Base-by-base conservation (phyloP, 495 filamentous ascomycete species). In the Chaetomium cochliodes region DNA sequence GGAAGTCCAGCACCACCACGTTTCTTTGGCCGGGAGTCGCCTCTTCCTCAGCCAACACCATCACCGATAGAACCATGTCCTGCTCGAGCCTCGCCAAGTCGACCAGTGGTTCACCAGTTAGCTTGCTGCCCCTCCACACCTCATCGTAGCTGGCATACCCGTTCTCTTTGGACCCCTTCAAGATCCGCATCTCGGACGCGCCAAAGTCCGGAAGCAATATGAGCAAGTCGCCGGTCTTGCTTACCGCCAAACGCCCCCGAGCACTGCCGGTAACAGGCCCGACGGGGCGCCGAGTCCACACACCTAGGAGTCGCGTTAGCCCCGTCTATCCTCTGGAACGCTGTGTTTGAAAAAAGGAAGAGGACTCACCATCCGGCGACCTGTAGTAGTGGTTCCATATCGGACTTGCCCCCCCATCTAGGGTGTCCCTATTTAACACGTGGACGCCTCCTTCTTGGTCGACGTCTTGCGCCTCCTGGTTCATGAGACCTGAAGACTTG, bases 361-460 rank as follows among this genome's bases (percentile, higher is more conserved):
- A 30, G 6, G 49, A 72, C 72, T 69, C 47, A 79, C 77, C 74
- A 15, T 66, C 63, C 15, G 77, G 72, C 8, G 71, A 67, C 30
- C 77, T 62, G 63, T 78, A 79, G 58, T 82, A 82, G 67, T 82
- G 80, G 55, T 78, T 81, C 81, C 81, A 82, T 49, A 66, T 47
- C 49, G 67, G 30, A 30, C 18, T 5, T 18, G 53, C 63, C 44
- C 65, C 69, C 2, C 76, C 77, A 42, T 69, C 70, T 12, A 70
- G 49, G 0, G 67, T 68, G 42, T 82, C 77, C 0, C 80, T 67
- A 42, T 82, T 83, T 50, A 82, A 60, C 3, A 84, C 80, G 42
- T 82, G 81, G 51, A 83, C 76, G 7, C 79, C 73, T 0, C 81
- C 81, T 0, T 71, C 74, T 7, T 42, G 20, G 30, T 82, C 80